Base-by-base conservation (phyloP, 108 stramenopile species). In the Cyclotella choctawhatcheeana region DNA sequence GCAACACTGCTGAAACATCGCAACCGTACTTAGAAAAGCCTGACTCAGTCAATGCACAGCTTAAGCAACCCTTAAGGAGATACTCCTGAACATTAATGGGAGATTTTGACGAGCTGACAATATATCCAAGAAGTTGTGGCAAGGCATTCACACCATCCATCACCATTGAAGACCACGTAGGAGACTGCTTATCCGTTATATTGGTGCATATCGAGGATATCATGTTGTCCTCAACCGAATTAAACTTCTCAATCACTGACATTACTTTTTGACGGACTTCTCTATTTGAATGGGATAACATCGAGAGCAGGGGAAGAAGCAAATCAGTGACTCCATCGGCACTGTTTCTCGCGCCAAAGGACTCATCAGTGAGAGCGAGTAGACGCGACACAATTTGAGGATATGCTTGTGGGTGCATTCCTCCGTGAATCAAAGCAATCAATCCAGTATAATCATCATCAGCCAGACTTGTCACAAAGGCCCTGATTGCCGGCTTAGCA, bases 121-220 rank as follows among this genome's bases (percentile, higher is more conserved):
- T 66, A 45, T 82, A 58, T 29, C 67, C 51, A 20, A 86, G 59
- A 21, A 83, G 53, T 16, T 76, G 64, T 16, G 85, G 82, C 5
- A 86, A 69, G 44, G 71, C 53, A 31, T 24, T 65, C 1, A 45
- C 69, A 27, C 85, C 85, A 63, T 83, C 85, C 85, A 86, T 83
- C 16, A 83, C 31, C 43, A 86, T 62, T 18, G 79, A 77, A 27
- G 85, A 83, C 40, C 74, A 53, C 0, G 71, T 58, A 21, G 82
- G 74, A 44, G 84, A 85, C 43, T 71, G 31, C 56, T 84, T 86
- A 22, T 84, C 78, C 24, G 77, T 52, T 21, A 71, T 60, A 21
- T 71, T 77, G 2, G 60, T 71, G 35, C 81, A 86, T 29, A 86
- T 66, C 26, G 33, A 44, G 12, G 44, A 45, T 26, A 83, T 35